phyloP scores from a whole-genome alignment of 345 rosid species.

The Nasturtium officinale region DNA sequence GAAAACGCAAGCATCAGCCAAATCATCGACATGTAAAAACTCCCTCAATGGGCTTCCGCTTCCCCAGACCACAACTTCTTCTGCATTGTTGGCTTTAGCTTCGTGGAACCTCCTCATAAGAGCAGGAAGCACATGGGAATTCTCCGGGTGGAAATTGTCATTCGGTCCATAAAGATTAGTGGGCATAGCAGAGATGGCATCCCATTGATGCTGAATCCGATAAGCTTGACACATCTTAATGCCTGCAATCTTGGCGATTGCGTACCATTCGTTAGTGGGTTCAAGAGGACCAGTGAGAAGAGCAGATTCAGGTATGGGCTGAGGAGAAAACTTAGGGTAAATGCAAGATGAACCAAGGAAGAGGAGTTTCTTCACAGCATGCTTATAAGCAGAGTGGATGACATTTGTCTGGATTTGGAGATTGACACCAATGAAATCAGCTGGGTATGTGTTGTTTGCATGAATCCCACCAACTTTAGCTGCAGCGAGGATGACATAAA shows the following conservation, averaged over 20 bases:
- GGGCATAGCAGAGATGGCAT: slow-evolving; percentile 92
- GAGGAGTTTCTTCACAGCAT: slow-evolving; percentile 74
- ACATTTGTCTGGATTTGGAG: slow-evolving; percentile 97
- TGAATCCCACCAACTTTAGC: slow-evolving; percentile 98
- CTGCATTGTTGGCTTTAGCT: slow-evolving; percentile 68
- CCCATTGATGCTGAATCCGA: slow-evolving; percentile 72
- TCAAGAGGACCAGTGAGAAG: slow-evolving; percentile 82
- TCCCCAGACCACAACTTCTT: slow-evolving; percentile 97
- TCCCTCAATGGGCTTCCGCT: slow-evolving; percentile 91
- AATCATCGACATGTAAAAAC: slow-evolving; percentile 92
- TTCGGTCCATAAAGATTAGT: slow-evolving; percentile 87
- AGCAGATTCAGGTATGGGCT: slow-evolving; percentile 81
- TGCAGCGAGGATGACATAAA: slow-evolving; percentile 76
- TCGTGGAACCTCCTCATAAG: slow-evolving; percentile 87
- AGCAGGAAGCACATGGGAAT: slow-evolving; percentile 93
- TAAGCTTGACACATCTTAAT: slow-evolving; percentile 97
- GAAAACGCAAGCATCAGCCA: slow-evolving; percentile 87
- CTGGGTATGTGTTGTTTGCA: slow-evolving; percentile 95
- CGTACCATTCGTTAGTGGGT: slow-evolving; percentile 98
- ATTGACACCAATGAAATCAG: slow-evolving; percentile 86
- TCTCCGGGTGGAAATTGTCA: slow-evolving; percentile 91
- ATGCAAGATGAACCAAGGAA: slow-evolving; percentile 96
- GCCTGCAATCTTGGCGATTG: slow-evolving; percentile 86
- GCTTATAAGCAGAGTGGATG: slow-evolving; percentile 68
- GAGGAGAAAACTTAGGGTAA: slow-evolving; percentile 92